Percentiles rank a stretch among this genome's conserved stretches.
Evolutionary conservation across 75 land plant genomes (phyloP).

Genomic region (Cunninghamia lanceolata): DNA sequence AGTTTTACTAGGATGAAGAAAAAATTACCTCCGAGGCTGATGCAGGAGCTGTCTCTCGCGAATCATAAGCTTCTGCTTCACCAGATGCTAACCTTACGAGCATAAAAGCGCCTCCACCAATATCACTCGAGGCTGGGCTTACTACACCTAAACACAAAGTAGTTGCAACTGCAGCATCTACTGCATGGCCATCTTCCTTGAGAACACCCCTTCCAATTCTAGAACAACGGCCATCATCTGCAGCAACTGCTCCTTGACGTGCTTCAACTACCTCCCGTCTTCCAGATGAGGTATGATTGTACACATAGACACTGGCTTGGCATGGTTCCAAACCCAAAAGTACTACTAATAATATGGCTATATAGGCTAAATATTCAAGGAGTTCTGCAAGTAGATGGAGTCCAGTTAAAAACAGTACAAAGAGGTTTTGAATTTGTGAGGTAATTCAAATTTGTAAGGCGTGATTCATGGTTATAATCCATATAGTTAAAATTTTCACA

Average conservation of each 20-base stretch:
- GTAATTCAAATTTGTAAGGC: background rate
- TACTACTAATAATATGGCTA: background rate
- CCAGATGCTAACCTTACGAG: conserved; percentile 53
- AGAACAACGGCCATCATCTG: conserved; percentile 77
- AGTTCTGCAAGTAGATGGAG: conserved; percentile 1
- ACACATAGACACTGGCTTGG: conserved; percentile 3
- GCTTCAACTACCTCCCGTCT: conserved; percentile 3
- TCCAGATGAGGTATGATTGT: background rate
- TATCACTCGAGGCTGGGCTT: conserved; percentile 71
- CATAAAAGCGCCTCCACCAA: conserved; percentile 89
- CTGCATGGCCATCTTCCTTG: conserved; percentile 63
- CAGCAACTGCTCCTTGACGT: conserved; percentile 56
- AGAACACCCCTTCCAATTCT: conserved; percentile 54
- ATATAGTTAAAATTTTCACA: background rate
- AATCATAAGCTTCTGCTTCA: conserved; percentile 43
- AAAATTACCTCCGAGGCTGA: conserved; percentile 51
- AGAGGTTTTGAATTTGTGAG: background rate
- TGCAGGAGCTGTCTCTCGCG: conserved; percentile 79
- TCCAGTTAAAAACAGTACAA: background rate
- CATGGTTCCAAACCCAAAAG: background rate
- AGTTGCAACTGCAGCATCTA: conserved; percentile 79
- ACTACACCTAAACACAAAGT: conserved; percentile 82
- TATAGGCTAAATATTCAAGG: background rate
- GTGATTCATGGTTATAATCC: background rate
- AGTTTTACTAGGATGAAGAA: background rate